phyloP scores from a whole-genome alignment of 2,329 filamentous ascomycete genomes.

The Blastomyces gilchristii region DNA sequence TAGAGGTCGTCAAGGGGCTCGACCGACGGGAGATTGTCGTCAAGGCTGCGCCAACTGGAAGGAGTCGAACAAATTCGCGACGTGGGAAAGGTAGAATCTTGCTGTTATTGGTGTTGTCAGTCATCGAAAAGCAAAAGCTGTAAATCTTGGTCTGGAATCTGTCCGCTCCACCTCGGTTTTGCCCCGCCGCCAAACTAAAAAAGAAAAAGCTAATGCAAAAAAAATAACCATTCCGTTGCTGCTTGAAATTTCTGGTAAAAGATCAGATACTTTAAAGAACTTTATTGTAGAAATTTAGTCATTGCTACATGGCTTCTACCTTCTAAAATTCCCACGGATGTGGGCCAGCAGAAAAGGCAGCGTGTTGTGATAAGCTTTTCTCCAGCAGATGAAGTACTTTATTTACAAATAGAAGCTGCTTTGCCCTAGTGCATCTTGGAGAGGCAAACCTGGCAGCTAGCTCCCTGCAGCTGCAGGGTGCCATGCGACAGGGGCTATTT shows the following conservation, averaged over 20 bases:
- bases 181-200: background rate
- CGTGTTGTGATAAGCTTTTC: background rate
- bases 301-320: background rate
- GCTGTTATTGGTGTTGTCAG: background rate
- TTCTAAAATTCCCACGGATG: background rate
- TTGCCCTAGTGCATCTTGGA: background rate
- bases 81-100: background rate
- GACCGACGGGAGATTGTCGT: background rate
- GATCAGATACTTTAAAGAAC: too few relatives aligned
- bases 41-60: background rate
- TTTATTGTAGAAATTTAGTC: background rate
- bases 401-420: too few relatives aligned
- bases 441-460: background rate
- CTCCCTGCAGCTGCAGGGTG: background rate
- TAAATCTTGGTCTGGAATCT: background rate
- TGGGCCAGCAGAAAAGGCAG: background rate
- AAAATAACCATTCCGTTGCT: too few relatives aligned
- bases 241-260: background rate
- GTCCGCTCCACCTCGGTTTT: background rate
- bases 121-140: background rate
- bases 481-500: background rate
- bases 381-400: too few relatives aligned
- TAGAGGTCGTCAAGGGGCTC: background rate
- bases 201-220: background rate
- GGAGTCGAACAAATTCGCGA: background rate